Base-by-base conservation (phyloP, 176 grass and related monocot genomes). In the Phragmites australis region DNA sequence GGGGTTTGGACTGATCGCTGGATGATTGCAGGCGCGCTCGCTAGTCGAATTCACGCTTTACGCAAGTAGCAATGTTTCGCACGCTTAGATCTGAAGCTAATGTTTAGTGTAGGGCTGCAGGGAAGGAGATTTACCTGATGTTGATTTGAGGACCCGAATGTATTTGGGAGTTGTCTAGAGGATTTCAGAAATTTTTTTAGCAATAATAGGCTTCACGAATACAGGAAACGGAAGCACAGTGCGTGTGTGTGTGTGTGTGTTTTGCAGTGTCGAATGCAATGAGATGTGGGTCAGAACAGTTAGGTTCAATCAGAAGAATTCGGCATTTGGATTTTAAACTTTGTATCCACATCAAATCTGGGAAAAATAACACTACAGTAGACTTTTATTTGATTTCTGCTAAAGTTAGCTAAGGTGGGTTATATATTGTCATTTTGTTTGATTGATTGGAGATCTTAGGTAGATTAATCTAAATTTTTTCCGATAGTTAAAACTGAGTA, bases 371-470 rank as follows among this genome's bases (percentile, higher is more conserved):
- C 23, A 22, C 18, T 15, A 0, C 3, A 13, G 42, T 30, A 18
- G 15, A 48, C 8, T 62, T 62, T 25, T 3, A 21, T 60, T 71
- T 55, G 29, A 41, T 72, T 72, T 12, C 0, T 65, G 4, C 41
- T 7, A 8, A 45, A 13, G 7, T 75, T 63, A 9, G 17, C 31
- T 9, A 79, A 61, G 17, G 32, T 39, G 48, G 9, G 46, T 64
- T 78, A 44, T 41, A 51, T 31, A 45, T 74, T 13, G 48, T 49
- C 40, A 40, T 65, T 73, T 49, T 83, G 59, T 80, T 50, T 22
- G 31, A 39, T 5, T 84, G 76, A 43, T 52, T 60, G 15, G 62
- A 75, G 30, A 80, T 54, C n/a, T 68, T 37, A 0, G 68, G 19
- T 9, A 61, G 17, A 62, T 75, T 74, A 61, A 30, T 49, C 63